These are phyloP conservation scores for Vachellia collinsii DNA, from an alignment of 306 rosid genomes.

Conservation along the genomic window DNA sequence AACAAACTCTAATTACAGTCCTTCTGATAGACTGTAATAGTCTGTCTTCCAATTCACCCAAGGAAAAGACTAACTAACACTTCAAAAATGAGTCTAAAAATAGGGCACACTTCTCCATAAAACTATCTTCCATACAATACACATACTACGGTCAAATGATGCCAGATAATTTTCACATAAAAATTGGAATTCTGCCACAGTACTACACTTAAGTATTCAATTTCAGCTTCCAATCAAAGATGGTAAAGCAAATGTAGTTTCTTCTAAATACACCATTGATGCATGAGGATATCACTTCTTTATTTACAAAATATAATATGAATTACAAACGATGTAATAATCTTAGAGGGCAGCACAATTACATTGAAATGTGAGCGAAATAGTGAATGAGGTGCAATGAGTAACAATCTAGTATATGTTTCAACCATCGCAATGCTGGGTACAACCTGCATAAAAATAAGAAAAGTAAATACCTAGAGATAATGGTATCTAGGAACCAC, in stretches of 20 bases:
- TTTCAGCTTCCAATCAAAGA: conserved; percentile 32
- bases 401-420: conserved; percentile 86
- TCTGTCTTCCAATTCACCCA: conserved; percentile 24
- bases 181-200: conserved; percentile 17
- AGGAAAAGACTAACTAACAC: conserved; percentile 21
- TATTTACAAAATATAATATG: conserved; percentile 11
- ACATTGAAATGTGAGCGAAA: conserved; percentile 94
- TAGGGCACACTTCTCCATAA: conserved; percentile 21
- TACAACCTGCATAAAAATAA: conserved; percentile 63
- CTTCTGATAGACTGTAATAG: conserved; percentile 2
- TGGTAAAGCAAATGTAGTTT: conserved; percentile 26
- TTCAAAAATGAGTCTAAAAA: conserved; percentile 1
- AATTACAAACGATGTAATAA: conserved; percentile 24
- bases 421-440: conserved; percentile 98
- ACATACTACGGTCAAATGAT: neutral
- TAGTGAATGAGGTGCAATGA: conserved; percentile 83
- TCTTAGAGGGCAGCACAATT: conserved; percentile 39
- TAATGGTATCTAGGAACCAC: conserved; percentile 30
- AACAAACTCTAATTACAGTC: conserved; percentile 6
- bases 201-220: conserved; percentile 15
- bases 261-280: conserved; percentile 13
- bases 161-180: conserved; percentile 9
- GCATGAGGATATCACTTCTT: conserved; percentile 17
- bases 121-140: conserved; percentile 9
- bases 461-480: conserved; percentile 10